These are phyloP conservation scores for Picea glauca DNA, from an alignment of 75 land plant genomes.

Conservation along the genomic window DNA sequence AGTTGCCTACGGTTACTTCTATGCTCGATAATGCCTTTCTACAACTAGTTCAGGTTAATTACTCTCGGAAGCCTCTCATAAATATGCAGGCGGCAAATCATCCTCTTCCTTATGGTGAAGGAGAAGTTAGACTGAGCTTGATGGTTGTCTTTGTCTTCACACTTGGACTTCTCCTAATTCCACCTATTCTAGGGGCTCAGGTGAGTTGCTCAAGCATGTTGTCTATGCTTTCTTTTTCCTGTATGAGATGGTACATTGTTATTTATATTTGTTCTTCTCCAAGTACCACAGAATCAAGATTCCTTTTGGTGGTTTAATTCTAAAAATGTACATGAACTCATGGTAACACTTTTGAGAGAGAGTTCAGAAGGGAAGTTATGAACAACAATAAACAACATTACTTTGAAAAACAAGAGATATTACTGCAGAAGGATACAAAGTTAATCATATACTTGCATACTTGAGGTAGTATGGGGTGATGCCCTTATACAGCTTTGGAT, in stretches of 20 bases:
- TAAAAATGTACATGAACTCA: too few species aligned
- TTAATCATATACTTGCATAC: too few species aligned
- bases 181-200: slow-evolving; percentile 25
- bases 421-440: too few species aligned
- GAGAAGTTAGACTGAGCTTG: slow-evolving; percentile 5
- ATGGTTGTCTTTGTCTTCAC: slow-evolving; percentile 15
- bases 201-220: slow-evolving; percentile 1
- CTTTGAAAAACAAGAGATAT: too few species aligned
- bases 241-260: background rate
- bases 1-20: slow-evolving; percentile 21
- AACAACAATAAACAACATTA: too few species aligned
- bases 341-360: too few species aligned
- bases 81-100: slow-evolving; percentile 17
- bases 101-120: slow-evolving; percentile 24
- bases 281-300: background rate
- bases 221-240: background rate
- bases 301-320: too few species aligned
- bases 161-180: slow-evolving; percentile 24
- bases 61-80: slow-evolving; percentile 13
- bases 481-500: too few species aligned
- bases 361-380: too few species aligned
- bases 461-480: too few species aligned
- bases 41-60: slow-evolving; percentile 14
- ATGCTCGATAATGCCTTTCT: slow-evolving; percentile 29
- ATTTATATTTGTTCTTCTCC: background rate